Evolutionary conservation across 2,329 filamentous ascomycete species (phyloP).

Genomic region (Penicillium sclerotigenum): DNA sequence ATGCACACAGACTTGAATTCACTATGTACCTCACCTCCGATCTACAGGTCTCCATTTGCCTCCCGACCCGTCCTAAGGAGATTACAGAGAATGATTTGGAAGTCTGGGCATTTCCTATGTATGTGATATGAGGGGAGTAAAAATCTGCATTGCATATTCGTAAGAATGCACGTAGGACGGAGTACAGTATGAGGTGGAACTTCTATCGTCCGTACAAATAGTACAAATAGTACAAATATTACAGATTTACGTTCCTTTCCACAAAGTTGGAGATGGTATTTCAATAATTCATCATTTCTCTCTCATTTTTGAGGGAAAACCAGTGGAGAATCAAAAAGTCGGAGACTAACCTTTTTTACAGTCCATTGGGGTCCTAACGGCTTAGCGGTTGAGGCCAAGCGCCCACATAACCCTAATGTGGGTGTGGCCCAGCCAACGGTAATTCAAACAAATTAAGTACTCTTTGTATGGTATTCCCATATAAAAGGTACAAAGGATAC

Average conservation of each 20-base stretch:
- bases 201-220: neutral
- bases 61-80: constrained; percentile 16
- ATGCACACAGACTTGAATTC: neutral
- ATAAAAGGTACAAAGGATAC: neutral
- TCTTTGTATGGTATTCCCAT: neutral
- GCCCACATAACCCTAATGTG: neutral
- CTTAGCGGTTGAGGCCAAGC: neutral
- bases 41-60: constrained; percentile 2
- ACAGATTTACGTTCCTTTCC: neutral
- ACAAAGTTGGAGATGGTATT: neutral
- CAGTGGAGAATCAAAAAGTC: neutral
- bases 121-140: neutral
- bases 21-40: neutral
- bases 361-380: neutral
- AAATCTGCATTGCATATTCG: neutral
- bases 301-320: neutral
- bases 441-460: neutral
- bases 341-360: neutral
- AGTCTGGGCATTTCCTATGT: neutral
- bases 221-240: too few species aligned
- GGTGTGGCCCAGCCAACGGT: neutral
- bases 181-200: neutral
- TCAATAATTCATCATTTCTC: neutral
- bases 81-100: too few species aligned
- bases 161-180: too few species aligned